phyloP scores from a whole-genome alignment of 1,139 yeast species.

The Suzukiozyma palmioleophila region DNA sequence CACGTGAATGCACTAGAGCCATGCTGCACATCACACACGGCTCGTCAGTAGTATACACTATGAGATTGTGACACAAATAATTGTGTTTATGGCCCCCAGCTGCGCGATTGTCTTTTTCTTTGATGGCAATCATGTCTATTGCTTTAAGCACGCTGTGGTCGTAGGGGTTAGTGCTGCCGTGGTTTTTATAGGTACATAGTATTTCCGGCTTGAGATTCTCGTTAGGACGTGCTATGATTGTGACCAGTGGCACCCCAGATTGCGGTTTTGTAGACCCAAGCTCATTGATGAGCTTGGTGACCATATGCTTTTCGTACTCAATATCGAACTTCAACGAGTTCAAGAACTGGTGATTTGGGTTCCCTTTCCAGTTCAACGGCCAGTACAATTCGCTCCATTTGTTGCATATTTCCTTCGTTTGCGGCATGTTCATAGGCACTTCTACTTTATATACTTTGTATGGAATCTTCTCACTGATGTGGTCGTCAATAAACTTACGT shows the following conservation, averaged over 20 bases:
- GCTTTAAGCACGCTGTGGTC: conserved; percentile 75
- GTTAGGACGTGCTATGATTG: conserved; percentile 20
- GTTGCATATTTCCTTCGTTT: conserved; percentile 56
- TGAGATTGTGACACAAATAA: conserved; percentile 72
- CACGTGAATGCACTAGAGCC: conserved; percentile 92
- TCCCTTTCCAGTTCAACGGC: conserved; percentile 95
- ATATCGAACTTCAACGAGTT: conserved; percentile 50
- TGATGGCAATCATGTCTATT: conserved; percentile 53
- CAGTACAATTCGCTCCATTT: conserved; percentile 68
- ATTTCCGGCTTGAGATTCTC: conserved; percentile 11
- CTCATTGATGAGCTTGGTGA: conserved; percentile 20
- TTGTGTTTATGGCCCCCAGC: conserved; percentile 13
- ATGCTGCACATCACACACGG: conserved; percentile 97
- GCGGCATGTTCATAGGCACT: conserved; percentile 37
- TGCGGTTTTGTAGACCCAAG: conserved; percentile 5
- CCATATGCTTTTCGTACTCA: conserved; percentile 32
- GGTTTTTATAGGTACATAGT: conserved; percentile 19
- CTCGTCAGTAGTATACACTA: conserved; percentile 87
- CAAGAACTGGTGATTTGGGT: conserved; percentile 73
- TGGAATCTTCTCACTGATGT: conserved; percentile 9
- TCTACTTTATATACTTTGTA: conserved; percentile 12
- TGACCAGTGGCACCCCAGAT: conserved; percentile 9
- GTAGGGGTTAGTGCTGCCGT: conserved; percentile 39
- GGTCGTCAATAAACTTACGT: conserved; percentile 10
- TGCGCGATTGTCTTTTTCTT: conserved; percentile 36